A percentile compares a stretch with the other conserved stretches of the same genome.
These are phyloP conservation scores for Magnaporthales sp. DNA, from an alignment of 2,329 filamentous ascomycete species.

Conservation along the genomic window DNA sequence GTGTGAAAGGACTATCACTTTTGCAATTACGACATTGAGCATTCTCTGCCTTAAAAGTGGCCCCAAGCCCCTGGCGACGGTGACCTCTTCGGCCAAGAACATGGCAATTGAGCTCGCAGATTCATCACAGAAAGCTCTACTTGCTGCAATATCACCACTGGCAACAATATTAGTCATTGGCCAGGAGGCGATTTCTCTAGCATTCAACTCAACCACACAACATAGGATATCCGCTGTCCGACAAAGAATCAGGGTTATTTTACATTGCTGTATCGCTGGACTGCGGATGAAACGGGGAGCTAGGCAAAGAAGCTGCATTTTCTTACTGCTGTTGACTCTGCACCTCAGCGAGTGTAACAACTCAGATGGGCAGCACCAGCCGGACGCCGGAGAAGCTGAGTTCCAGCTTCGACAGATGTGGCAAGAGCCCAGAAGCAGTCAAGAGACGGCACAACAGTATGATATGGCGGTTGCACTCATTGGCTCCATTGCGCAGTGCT, in stretches of 20 bases:
- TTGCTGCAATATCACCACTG: conserved; percentile 31
- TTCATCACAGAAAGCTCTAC: conserved; percentile 14
- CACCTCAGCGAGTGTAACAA: not conserved
- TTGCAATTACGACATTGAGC: conserved; percentile 18
- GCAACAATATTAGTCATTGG: conserved; percentile 24
- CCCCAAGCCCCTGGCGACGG: not conserved
- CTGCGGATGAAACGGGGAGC: not conserved
- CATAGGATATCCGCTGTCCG: conserved; percentile 9
- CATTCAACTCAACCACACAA: not conserved
- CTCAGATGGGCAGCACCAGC: not conserved
- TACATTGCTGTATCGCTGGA: not conserved
- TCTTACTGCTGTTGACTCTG: conserved; percentile 1
- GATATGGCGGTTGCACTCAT: conserved; percentile 28
- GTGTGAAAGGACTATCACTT: conserved; percentile 25
- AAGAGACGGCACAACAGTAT: conserved; percentile 16
- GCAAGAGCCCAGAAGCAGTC: conserved; percentile 3
- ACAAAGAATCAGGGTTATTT: conserved; percentile 16
- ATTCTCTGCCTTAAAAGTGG: not conserved
- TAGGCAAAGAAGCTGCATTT: not conserved
- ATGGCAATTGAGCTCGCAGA: not conserved
- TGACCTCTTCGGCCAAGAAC: not conserved
- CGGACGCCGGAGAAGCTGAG: not conserved
- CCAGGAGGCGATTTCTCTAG: conserved; percentile 8
- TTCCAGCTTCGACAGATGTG: not conserved
- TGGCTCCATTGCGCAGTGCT: conserved; percentile 37